phyloP scores from a whole-genome alignment of 176 grass and related monocot genomes.

The Otatea glauca region DNA sequence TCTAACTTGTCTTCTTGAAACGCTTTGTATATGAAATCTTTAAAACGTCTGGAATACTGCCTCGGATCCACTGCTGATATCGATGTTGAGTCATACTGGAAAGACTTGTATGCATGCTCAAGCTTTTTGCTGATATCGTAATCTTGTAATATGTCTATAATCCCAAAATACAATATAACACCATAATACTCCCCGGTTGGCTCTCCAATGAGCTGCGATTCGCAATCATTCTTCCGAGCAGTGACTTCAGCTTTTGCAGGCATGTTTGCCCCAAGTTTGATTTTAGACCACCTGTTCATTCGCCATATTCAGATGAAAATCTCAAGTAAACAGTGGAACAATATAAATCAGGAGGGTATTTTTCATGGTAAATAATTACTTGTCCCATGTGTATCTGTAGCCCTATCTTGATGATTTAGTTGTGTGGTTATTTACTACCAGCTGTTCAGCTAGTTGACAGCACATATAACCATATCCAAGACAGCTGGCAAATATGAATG shows the following conservation, averaged over 20 bases:
- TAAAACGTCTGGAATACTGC: constrained; percentile 78
- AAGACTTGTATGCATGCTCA: constrained; percentile 91
- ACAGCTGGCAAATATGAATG: constrained; percentile 18
- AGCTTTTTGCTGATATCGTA: constrained; percentile 97
- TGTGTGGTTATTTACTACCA: not conserved
- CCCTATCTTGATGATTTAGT: not conserved
- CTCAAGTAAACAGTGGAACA: constrained; percentile 6
- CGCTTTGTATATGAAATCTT: constrained; percentile 81
- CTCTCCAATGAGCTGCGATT: constrained; percentile 66
- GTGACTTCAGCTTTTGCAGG: constrained; percentile 71
- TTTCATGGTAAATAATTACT: constrained; percentile 17
- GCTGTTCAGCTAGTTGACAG: not conserved
- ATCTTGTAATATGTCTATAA: constrained; percentile 96
- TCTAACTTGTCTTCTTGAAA: constrained; percentile 67
- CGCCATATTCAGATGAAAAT: constrained; percentile 20
- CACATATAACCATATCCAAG: not conserved
- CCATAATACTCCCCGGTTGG: constrained; percentile 71
- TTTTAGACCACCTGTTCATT: constrained; percentile 61
- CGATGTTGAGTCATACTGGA: constrained; percentile 74
- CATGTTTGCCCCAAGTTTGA: constrained; percentile 68
- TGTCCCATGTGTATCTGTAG: not conserved
- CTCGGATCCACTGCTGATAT: constrained; percentile 91
- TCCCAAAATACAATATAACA: constrained; percentile 80
- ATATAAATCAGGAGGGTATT: not conserved
- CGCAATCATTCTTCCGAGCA: constrained; percentile 48